A percentile compares a stretch with the other conserved stretches of the same genome.
Conservation (phyloP, 2,329 filamentous ascomycete species). For the Colletotrichum camelliae region DNA sequence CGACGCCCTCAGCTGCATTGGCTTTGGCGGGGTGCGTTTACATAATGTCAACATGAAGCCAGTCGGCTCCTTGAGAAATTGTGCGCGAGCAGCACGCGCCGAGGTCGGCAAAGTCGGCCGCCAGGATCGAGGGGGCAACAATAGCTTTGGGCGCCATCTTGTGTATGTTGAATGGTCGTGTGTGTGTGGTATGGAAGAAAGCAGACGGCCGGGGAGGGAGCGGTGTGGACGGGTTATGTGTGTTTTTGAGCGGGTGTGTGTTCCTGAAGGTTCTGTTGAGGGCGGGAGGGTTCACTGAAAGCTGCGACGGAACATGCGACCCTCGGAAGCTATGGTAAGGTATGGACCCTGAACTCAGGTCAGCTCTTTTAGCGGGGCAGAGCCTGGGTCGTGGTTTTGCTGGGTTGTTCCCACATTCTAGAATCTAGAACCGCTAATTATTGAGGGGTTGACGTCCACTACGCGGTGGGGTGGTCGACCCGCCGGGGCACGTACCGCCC, state of each 20-base stretch:
- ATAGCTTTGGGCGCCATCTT: conserved; percentile 88
- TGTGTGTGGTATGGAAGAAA: not conserved
- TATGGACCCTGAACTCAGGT: conserved; percentile 23
- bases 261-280: conserved; percentile 11
- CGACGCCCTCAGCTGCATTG: not conserved
- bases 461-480: conserved; percentile 3
- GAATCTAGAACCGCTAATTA: conserved; percentile 20
- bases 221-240: not conserved
- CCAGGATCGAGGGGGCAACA: conserved; percentile 97
- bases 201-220: not conserved
- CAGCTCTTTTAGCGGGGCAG: conserved; percentile 14
- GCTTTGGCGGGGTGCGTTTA: conserved; percentile 32
- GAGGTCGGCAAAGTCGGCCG: conserved; percentile 91
- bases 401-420: conserved; percentile 16
- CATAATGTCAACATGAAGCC: conserved; percentile 95
- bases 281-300: conserved; percentile 2
- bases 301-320: conserved; percentile 17
- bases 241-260: not conserved
- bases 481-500: conserved; percentile 5
- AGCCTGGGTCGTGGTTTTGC: not conserved
- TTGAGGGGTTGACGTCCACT: conserved; percentile 13
- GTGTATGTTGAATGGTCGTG: not conserved
- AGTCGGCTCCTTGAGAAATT: conserved; percentile 87
- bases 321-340: conserved; percentile 22
- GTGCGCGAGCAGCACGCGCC: conserved; percentile 86